Conservation (phyloP, 768 basidiomycete species). For the Xerocomellus amylosporus region DNA sequence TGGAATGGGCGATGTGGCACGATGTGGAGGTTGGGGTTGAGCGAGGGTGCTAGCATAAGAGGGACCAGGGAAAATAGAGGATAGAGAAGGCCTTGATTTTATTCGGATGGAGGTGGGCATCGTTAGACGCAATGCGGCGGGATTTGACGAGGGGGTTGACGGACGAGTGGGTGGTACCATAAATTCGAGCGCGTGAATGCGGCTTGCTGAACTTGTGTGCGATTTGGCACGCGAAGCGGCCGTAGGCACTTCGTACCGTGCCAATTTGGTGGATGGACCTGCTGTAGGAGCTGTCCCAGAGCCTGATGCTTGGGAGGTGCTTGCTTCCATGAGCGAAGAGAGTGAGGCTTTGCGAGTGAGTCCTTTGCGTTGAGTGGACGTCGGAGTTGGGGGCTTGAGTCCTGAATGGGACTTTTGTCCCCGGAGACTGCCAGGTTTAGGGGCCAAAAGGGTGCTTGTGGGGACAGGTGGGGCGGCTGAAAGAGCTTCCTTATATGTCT, state of each 20-base stretch:
- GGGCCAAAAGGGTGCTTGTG: conserved; percentile 57
- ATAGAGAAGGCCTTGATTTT: conserved; percentile 71
- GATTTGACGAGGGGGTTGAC: conserved; percentile 75
- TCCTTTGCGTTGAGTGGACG: conserved; percentile 53
- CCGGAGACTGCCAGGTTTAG: conserved; percentile 73
- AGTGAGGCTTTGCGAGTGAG: conserved; percentile 76
- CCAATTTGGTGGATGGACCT: conserved; percentile 37
- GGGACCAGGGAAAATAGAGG: conserved; percentile 65
- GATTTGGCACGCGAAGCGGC: conserved; percentile 78
- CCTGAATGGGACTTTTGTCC: conserved; percentile 84
- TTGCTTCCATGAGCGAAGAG: conserved; percentile 67
- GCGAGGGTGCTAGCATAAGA: conserved; percentile 28
- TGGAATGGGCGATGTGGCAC: conserved; percentile 58
- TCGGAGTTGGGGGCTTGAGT: conserved; percentile 72
- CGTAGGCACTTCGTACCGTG: conserved; percentile 75
- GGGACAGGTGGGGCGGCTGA: conserved; percentile 46
- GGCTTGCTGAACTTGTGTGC: conserved; percentile 62
- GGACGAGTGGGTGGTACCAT: conserved; percentile 75
- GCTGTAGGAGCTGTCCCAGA: conserved; percentile 40
- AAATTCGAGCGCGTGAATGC: conserved; percentile 57
- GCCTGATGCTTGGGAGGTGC: conserved; percentile 53
- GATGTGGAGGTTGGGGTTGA: conserved; percentile 37
- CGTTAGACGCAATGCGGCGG: conserved; percentile 75
- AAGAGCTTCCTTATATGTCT: conserved; percentile 58
- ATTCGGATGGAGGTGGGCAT: conserved; percentile 81